A percentile compares a stretch with the other conserved stretches of the same genome.
Conservation (phyloP, 179 eudicot species). For the Patellifolia procumbens region DNA sequence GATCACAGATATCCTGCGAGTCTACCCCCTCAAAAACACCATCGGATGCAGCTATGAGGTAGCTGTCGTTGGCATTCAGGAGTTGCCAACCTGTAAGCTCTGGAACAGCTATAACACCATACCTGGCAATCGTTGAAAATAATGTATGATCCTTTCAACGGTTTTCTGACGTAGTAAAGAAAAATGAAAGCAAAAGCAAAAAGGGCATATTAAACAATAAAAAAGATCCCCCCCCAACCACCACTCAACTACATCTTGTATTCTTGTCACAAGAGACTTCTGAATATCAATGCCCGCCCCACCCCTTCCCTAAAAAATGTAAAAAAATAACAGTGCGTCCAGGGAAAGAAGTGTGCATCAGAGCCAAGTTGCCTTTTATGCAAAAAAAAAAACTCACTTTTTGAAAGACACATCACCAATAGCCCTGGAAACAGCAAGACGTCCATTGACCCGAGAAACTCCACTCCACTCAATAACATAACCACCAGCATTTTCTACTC, state of each 20-base stretch:
- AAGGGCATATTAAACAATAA: neutral
- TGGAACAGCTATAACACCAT: constrained; percentile 87
- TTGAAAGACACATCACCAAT: constrained; percentile 89
- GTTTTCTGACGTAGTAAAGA: neutral
- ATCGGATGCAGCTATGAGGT: constrained; percentile 89
- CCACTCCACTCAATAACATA: constrained; percentile 92
- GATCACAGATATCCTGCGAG: constrained; percentile 84
- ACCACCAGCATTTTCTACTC: constrained; percentile 95
- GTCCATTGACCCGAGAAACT: constrained; percentile 88
- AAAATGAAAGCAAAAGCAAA: neutral
- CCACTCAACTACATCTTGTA: neutral
- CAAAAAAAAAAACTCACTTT: constrained; percentile 52
- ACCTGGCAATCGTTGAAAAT: constrained; percentile 48
- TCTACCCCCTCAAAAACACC: constrained; percentile 86
- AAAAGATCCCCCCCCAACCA: neutral
- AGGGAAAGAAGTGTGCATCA: neutral
- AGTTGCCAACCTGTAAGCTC: constrained; percentile 98
- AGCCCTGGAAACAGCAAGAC: constrained; percentile 94
- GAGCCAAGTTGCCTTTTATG: neutral
- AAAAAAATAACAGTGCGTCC: neutral
- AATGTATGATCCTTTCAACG: neutral
- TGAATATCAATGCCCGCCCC: neutral
- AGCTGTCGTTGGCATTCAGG: constrained; percentile 76
- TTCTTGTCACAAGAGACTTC: neutral
- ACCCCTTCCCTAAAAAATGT: neutral